A percentile compares a stretch with the other conserved stretches of the same genome.
phyloP scores from a whole-genome alignment of 176 grass and related monocot species.

The Puya raimondii region DNA sequence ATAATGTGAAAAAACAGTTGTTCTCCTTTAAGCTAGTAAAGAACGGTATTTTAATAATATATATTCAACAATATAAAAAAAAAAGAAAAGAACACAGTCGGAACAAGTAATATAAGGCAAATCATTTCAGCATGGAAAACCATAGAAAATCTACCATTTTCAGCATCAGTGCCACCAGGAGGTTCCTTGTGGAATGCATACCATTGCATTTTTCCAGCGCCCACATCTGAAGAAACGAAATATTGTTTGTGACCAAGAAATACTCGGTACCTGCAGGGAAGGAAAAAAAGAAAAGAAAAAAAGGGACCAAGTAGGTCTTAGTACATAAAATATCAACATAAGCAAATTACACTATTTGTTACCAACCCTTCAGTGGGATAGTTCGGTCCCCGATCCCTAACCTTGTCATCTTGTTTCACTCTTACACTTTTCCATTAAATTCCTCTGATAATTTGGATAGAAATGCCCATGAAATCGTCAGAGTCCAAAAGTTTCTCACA shows the following conservation, averaged over 20 bases:
- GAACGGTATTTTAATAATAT: neutral
- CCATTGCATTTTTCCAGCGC: constrained; percentile 99
- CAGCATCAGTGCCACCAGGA: constrained; percentile 73
- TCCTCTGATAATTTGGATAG: no score
- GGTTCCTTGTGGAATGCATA: constrained; percentile 95
- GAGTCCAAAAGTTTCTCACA: neutral
- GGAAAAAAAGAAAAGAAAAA: constrained; percentile 9
- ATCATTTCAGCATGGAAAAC: neutral
- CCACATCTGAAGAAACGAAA: constrained; percentile 97
- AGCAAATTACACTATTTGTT: neutral
- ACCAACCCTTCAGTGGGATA: neutral
- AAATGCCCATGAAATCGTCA: neutral
- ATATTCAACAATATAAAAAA: neutral
- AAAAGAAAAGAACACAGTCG: neutral
- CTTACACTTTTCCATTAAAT: no score
- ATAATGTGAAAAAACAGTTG: no score
- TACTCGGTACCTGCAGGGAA: constrained; percentile 63
- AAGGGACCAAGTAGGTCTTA: neutral
- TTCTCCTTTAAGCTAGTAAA: no score
- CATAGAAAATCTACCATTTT: constrained; percentile 53
- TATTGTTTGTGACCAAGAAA: constrained; percentile 99
- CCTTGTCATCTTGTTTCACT: no score
- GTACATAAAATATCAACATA: neutral
- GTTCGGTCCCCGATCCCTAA: no score
- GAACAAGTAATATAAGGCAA: neutral